Evolutionary conservation across 106 monocot genomes (phyloP), one percentile per base, ranked within the genome.

Genomic region (Acorus gramineus): DNA sequence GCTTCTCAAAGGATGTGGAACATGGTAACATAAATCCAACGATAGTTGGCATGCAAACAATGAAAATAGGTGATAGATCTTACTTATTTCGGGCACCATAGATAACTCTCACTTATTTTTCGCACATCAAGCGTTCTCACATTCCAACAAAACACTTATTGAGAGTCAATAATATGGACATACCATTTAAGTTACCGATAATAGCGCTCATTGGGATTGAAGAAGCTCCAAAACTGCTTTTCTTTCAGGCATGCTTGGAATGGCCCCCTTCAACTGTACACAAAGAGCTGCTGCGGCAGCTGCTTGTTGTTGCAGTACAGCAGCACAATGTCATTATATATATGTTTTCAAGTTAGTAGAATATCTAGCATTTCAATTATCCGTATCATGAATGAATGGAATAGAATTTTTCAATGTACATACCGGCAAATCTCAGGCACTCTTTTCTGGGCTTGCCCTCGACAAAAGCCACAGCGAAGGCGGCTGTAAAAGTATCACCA

Each of bases 221-320:
- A 96, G 87, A 74, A 90, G 95, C 50, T 87, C 56, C 50, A 82
- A 57, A 4, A 96, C 90, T 11, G 82, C 80, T 50, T 57, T 60
- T 50, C 90, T 77, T 7, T 77, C 67, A 8, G 95, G 95, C 95
- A 95, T 85, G 80, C 95, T 90, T 6, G 95, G 86, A 45, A 95
- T 90, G 49, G 90, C 86, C 5, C 95, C 90, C 71, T 95, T 90
- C 51, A 90, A 86, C 77, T 80, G 84, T 71, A 95, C 74, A 65
- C 95, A 95, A 12, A 95, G 82, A 59, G 90, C 87, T 47, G 95
- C 95, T 53, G 95, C 95, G 11, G 90, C 95, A 80, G 95, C 95
- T 95, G 81, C 28, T 28, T 28, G 28, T 28, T 28, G 28, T 28
- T 28, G 28, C 28, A 28, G 28, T 28, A 28, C 28, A 28, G 28